A percentile compares a stretch with the other conserved stretches of the same genome.
These are phyloP conservation scores for Hymenotorrendiella dingleyae DNA, from an alignment of 2,329 filamentous ascomycete species.

Conservation along the genomic window DNA sequence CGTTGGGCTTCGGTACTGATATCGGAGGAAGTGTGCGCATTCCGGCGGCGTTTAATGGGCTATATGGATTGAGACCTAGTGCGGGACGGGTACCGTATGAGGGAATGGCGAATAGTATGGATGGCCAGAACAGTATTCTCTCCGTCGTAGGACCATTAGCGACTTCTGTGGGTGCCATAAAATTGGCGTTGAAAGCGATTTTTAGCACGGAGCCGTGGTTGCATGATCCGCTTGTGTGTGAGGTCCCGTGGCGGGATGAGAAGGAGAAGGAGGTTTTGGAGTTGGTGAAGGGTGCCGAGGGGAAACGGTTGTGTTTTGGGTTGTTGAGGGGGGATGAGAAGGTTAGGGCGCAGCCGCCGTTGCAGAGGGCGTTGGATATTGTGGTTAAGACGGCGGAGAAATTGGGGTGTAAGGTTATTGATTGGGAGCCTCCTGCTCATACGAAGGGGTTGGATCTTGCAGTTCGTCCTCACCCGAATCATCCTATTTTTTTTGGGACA, in stretches of 20 bases:
- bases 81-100: slow-evolving; percentile 40
- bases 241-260: slow-evolving; percentile 58
- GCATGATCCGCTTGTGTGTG: slow-evolving; percentile 57
- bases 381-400: slow-evolving; percentile 42
- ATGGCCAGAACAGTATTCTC: slow-evolving; percentile 55
- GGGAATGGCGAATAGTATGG: slow-evolving; percentile 53
- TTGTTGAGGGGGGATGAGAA: slow-evolving; percentile 46
- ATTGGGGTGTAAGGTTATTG: slow-evolving; percentile 52
- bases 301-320: slow-evolving; percentile 44
- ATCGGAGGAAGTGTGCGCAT: slow-evolving; percentile 33
- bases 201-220: slow-evolving; percentile 58
- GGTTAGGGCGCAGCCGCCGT: slow-evolving; percentile 49
- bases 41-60: slow-evolving; percentile 33
- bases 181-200: slow-evolving; percentile 49
- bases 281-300: slow-evolving; percentile 33
- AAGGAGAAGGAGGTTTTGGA: slow-evolving; percentile 31
- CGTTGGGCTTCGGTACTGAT: slow-evolving; percentile 30
- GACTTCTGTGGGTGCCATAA: slow-evolving; percentile 47
- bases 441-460: slow-evolving; percentile 33
- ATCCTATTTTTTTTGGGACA: slow-evolving; percentile 7
- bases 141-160: slow-evolving; percentile 60
- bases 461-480: slow-evolving; percentile 32
- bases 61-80: slow-evolving; percentile 35
- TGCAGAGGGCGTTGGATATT: slow-evolving; percentile 46
- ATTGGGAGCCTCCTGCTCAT: slow-evolving; percentile 52